Conservation (phyloP, 1,139 yeast species). For the Zygosaccharomyces sapae region DNA sequence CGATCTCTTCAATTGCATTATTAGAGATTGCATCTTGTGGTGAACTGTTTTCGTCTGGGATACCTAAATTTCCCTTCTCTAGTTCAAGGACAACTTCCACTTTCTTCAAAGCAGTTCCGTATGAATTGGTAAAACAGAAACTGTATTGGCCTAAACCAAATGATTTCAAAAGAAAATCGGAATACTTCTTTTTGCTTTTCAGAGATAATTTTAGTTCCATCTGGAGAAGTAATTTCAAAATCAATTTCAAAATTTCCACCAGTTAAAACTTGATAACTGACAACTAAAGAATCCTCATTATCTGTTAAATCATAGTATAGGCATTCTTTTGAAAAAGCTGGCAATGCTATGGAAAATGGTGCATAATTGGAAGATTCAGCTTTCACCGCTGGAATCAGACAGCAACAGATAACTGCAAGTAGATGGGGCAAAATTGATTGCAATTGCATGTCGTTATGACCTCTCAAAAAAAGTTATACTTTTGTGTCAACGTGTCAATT, state of each 20-base stretch:
- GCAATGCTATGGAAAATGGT: slow-evolving; percentile 36
- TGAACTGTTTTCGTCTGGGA: slow-evolving; percentile 46
- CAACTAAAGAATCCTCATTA: slow-evolving; percentile 39
- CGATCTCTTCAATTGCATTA: slow-evolving; percentile 54
- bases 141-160: slow-evolving; percentile 58
- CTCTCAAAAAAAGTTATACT: not conserved
- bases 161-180: slow-evolving; percentile 53
- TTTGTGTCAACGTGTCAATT: not conserved
- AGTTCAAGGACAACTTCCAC: slow-evolving; percentile 59
- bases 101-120: slow-evolving; percentile 62
- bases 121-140: slow-evolving; percentile 62
- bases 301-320: slow-evolving; percentile 36
- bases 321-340: slow-evolving; percentile 43
- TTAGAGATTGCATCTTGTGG: slow-evolving; percentile 55
- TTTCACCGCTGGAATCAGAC: slow-evolving; percentile 2
- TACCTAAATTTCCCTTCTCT: slow-evolving; percentile 47
- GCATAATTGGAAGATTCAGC: slow-evolving; percentile 32
- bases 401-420: not conserved
- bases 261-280: slow-evolving; percentile 49
- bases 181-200: slow-evolving; percentile 56
- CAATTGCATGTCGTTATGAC: not conserved
- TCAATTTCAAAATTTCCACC: slow-evolving; percentile 70
- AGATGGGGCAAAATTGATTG: not conserved
- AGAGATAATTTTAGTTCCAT: slow-evolving; percentile 50
- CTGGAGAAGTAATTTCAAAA: slow-evolving; percentile 57